These are phyloP conservation scores for Bruguiera hainesii DNA, from an alignment of 441 rosid species.

Conservation along the genomic window DNA sequence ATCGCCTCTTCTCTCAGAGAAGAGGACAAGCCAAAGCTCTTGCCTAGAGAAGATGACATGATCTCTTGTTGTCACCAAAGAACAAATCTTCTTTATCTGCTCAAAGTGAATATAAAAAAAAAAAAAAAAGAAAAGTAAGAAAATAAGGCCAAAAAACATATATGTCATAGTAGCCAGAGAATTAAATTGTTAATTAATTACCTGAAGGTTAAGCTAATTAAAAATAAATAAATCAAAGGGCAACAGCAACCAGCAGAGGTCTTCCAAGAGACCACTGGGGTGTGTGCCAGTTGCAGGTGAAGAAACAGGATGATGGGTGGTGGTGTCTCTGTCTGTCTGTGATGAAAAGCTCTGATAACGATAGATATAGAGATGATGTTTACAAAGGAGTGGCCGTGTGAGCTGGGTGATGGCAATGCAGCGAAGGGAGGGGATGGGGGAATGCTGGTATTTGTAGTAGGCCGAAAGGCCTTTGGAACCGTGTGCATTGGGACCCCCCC, in stretches of 20 bases:
- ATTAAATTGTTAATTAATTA: neutral
- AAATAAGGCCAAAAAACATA: neutral
- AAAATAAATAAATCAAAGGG: neutral
- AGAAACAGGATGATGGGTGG: neutral
- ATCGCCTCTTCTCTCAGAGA: conserved; percentile 38
- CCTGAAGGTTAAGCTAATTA: neutral
- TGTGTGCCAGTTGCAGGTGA: conserved; percentile 30
- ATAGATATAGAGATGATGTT: neutral
- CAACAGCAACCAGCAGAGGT: conserved; percentile 48
- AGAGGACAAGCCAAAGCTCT: conserved; percentile 47
- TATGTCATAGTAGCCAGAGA: neutral
- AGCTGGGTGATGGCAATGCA: conserved; percentile 27
- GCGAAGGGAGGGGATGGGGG: conserved; percentile 23
- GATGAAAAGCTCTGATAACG: conserved; percentile 1
- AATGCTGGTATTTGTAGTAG: conserved; percentile 45
- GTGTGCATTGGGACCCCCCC: conserved; percentile 56
- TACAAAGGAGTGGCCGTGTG: conserved; percentile 1
- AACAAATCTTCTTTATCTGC: conserved; percentile 24
- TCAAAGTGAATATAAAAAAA: neutral
- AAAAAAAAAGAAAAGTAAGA: neutral
- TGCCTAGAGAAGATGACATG: conserved; percentile 51
- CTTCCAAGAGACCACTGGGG: conserved; percentile 43
- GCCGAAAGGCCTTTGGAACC: conserved; percentile 42
- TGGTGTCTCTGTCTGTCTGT: too few relatives aligned
- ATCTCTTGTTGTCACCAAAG: conserved; percentile 15